Percentiles rank a stretch among this genome's conserved stretches.
Evolutionary conservation across 352 stramenopile species (phyloP).

Genomic region (Phytophthora foliorum): DNA sequence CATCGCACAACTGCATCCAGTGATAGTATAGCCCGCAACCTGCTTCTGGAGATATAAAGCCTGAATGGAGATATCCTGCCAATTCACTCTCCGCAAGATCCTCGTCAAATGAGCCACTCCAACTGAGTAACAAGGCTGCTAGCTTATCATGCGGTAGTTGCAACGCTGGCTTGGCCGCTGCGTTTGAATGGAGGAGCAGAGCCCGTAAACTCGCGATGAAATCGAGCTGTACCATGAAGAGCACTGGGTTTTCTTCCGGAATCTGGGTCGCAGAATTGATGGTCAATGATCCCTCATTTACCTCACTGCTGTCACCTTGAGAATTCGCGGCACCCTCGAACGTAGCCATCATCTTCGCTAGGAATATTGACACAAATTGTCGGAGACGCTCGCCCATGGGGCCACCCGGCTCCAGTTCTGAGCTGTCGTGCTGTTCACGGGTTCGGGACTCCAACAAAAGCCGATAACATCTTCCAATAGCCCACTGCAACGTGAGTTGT

Average conservation of each 20-base stretch:
- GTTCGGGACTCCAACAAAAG: slow-evolving; percentile 51
- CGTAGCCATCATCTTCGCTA: slow-evolving; percentile 35
- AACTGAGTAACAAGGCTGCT: slow-evolving; percentile 41
- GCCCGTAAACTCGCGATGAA: slow-evolving; percentile 53
- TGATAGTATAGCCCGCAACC: slow-evolving; percentile 30
- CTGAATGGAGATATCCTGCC: slow-evolving; percentile 27
- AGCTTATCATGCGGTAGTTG: slow-evolving; percentile 38
- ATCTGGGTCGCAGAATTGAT: slow-evolving; percentile 12
- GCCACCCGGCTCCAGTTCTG: slow-evolving; percentile 20
- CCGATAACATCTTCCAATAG: slow-evolving; percentile 62
- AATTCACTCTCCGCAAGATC: slow-evolving; percentile 42
- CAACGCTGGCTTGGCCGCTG: slow-evolving; percentile 9
- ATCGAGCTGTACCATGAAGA: slow-evolving; percentile 79
- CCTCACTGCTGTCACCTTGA: slow-evolving; percentile 11
- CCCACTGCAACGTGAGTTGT: slow-evolving; percentile 65
- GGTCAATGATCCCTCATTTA: slow-evolving; percentile 15
- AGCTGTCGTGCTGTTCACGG: slow-evolving; percentile 6
- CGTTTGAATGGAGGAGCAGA: slow-evolving; percentile 33
- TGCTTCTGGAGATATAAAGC: slow-evolving; percentile 39
- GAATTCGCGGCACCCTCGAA: slow-evolving; percentile 25
- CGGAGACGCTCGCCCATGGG: slow-evolving; percentile 27
- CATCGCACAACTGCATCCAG: slow-evolving; percentile 62
- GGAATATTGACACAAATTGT: slow-evolving; percentile 23
- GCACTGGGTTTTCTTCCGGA: slow-evolving; percentile 27
- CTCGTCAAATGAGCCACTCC: slow-evolving; percentile 53